Evolutionary conservation across 768 basidiomycete species (phyloP).

Genomic region (Tylopilus felleus): DNA sequence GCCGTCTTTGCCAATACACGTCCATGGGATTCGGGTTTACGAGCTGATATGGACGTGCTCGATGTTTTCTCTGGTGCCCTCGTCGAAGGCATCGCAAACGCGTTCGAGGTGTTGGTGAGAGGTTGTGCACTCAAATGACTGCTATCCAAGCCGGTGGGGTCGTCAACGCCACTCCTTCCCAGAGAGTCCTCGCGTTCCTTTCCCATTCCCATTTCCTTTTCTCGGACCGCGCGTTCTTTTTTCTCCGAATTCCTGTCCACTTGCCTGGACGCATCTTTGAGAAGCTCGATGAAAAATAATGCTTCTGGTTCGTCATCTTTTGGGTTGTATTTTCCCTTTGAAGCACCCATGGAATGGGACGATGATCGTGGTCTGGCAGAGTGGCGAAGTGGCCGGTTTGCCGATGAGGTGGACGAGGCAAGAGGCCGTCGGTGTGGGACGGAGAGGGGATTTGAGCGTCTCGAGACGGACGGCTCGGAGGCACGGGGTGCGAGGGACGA

Average conservation of each 20-base stretch:
- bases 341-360: conserved; percentile 9
- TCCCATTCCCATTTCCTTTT: conserved; percentile 2
- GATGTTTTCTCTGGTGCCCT: not conserved
- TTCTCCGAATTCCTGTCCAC: conserved; percentile 26
- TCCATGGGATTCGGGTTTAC: not conserved
- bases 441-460: conserved; percentile 8
- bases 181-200: conserved; percentile 2
- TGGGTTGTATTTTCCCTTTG: conserved; percentile 1
- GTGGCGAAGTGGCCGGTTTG: conserved; percentile 9
- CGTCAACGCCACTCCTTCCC: not conserved
- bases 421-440: conserved; percentile 14
- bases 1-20: conserved; percentile 6
- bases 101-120: conserved; percentile 18
- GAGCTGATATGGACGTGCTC: not conserved
- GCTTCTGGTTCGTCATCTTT: conserved; percentile 25
- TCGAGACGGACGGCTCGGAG: conserved; percentile 2
- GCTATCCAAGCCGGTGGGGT: not conserved
- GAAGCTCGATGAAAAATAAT: conserved; percentile 21
- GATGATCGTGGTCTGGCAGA: conserved; percentile 18
- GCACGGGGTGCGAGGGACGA: not conserved
- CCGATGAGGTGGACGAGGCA: conserved; percentile 20
- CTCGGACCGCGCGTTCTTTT: conserved; percentile 21
- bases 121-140: not conserved
- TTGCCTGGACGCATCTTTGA: conserved; percentile 20
- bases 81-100: conserved; percentile 6